A percentile compares a stretch with the other conserved stretches of the same genome.
Evolutionary conservation across 495 filamentous ascomycete species (phyloP).

Genomic region (Penicillium angulare): DNA sequence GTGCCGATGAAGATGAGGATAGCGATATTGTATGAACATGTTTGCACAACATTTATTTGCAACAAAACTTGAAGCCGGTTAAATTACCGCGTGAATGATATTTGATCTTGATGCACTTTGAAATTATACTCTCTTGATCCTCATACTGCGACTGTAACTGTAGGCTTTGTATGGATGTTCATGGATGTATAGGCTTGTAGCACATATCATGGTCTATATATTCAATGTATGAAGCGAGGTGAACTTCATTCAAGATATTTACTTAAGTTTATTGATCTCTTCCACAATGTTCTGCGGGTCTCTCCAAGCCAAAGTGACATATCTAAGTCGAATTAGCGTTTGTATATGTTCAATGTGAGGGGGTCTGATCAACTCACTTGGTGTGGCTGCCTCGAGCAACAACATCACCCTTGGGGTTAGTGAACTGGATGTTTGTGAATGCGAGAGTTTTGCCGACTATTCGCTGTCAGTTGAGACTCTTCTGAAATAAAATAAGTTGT

Average conservation of each 20-base stretch:
- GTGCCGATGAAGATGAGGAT: conserved; percentile 33
- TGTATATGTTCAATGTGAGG: not conserved
- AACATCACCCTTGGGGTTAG: conserved; percentile 70
- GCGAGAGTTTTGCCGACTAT: conserved; percentile 91
- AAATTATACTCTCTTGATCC: not conserved
- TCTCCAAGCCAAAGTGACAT: conserved; percentile 57
- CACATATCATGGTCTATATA: not conserved
- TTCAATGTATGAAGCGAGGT: not conserved
- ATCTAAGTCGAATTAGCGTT: conserved; percentile 36
- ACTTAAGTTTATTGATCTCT: conserved; percentile 35
- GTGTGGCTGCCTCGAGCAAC: conserved; percentile 93
- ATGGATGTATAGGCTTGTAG: no score
- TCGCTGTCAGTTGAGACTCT: not conserved
- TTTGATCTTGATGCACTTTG: conserved; percentile 5
- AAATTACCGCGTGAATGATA: conserved; percentile 2
- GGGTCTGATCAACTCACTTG: conserved; percentile 59
- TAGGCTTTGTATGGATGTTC: not conserved
- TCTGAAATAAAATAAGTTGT: not conserved
- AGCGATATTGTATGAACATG: conserved; percentile 40
- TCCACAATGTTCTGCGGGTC: conserved; percentile 59
- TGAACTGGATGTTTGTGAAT: conserved; percentile 80
- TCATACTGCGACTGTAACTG: not conserved
- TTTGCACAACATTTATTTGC: not conserved
- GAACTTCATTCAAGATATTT: not conserved
- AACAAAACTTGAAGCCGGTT: no score